phyloP scores from a whole-genome alignment of 2,329 filamentous ascomycete species.

The Aspergillus sp. region DNA sequence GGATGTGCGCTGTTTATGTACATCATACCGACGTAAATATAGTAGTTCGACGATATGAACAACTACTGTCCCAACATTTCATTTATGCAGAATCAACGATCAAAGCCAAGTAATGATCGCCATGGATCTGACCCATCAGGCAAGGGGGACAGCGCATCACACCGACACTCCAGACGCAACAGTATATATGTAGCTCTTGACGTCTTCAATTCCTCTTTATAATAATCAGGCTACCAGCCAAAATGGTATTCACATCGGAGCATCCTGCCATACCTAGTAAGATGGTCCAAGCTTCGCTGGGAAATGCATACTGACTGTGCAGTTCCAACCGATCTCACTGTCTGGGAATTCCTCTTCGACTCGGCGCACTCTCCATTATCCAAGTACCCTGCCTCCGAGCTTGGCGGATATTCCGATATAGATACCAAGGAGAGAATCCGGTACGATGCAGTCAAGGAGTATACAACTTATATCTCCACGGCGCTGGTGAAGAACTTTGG shows the following conservation, averaged over 20 bases:
- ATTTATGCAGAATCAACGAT: too few relatives aligned
- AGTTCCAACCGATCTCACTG: conserved; percentile 24
- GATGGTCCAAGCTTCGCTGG: background rate
- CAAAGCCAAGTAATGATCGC: too few relatives aligned
- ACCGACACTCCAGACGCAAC: too few relatives aligned
- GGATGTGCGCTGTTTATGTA: too few relatives aligned
- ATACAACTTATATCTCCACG: conserved; percentile 57
- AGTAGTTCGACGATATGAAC: too few relatives aligned
- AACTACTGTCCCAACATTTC: too few relatives aligned
- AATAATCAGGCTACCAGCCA: background rate
- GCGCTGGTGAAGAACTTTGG: conserved; percentile 54
- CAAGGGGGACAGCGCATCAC: too few relatives aligned
- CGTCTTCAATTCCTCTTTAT: conserved; percentile 6
- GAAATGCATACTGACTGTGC: background rate
- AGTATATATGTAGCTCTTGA: too few relatives aligned
- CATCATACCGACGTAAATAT: too few relatives aligned
- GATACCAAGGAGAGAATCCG: conserved; percentile 54
- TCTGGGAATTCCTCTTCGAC: conserved; percentile 60
- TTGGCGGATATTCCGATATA: conserved; percentile 49
- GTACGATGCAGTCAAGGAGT: conserved; percentile 54
- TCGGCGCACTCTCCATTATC: conserved; percentile 48
- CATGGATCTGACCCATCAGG: too few relatives aligned
- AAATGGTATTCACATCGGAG: background rate
- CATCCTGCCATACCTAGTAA: background rate
- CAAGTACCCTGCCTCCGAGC: conserved; percentile 32